Base-by-base conservation (phyloP, 2,329 filamentous ascomycete genomes). In the Huntiella decipiens region DNA sequence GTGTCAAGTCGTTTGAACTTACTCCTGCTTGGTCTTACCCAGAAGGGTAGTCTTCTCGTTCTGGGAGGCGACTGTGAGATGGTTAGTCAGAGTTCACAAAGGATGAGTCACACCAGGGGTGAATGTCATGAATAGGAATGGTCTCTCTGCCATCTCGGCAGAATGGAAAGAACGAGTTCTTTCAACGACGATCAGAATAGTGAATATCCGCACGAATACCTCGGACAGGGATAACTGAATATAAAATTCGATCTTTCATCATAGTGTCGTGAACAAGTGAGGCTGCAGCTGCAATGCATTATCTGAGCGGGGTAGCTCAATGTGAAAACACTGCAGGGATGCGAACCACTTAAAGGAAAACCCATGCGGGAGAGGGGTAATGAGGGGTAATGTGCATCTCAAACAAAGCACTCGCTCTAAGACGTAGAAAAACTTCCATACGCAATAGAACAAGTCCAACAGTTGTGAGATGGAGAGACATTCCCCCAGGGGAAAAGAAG, bases 21-120 rank as follows among this genome's bases (percentile, higher is more conserved):
- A 86, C 78, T 98, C 91, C 74, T 98, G 88, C 82, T 98, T 98
- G 70, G 87, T 98, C 81, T 96, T 96, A 62, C 91, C 91, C 58
- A 98, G 79, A 55, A 98, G 86, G 56, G 86, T 92, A 58, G 91
- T 98, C 82, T 96, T 96, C 80, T 96, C 91, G 66, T 98, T 98
- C 72, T 98, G 91, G 57, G 91, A 96, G 59, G 91, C 86, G 63
- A 98, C 91, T 96, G 61, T 52, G 51, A 32, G 31, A 17, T 43
- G 40, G 47, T 47, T 47, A 44, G 46, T 36, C 34, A 19, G n/a
- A 38, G 31, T n/a, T 33, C 31, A 33, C 7, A 11, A 15, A 13
- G 5, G 34, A 7, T 38, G 43, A 33, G 43, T 45, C 36, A 32
- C 13, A 45, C 19, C 10, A 38, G 4, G 34, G 15, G 42, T 36